Evolutionary conservation across 108 stramenopile genomes (phyloP).

Genomic region (Fistulifera pelliculosa): DNA sequence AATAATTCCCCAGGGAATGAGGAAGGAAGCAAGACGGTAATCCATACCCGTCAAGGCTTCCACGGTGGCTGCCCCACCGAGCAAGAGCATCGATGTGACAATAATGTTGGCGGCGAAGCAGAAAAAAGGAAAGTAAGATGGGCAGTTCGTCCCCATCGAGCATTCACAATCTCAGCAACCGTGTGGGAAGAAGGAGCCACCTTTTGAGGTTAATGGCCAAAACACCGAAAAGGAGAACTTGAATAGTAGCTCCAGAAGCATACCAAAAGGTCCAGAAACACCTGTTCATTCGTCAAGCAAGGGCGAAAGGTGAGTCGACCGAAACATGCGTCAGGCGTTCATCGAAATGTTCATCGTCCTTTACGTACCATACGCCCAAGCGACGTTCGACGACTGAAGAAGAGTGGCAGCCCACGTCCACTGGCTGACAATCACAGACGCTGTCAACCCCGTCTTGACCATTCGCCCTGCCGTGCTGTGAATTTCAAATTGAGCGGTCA

Average conservation of each 20-base stretch:
- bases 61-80: slow-evolving; percentile 88
- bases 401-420: slow-evolving; percentile 96
- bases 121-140: slow-evolving; percentile 90
- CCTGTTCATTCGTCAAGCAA: too few relatives aligned
- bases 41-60: slow-evolving; percentile 84
- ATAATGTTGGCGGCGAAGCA: slow-evolving; percentile 79
- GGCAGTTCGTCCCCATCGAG: slow-evolving; percentile 82
- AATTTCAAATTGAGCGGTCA: neutral
- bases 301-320: too few relatives aligned
- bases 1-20: slow-evolving; percentile 91
- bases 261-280: slow-evolving; percentile 92
- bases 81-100: slow-evolving; percentile 89
- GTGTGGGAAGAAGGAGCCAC: slow-evolving; percentile 87
- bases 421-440: slow-evolving; percentile 82
- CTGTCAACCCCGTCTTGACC: slow-evolving; percentile 88
- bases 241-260: slow-evolving; percentile 88
- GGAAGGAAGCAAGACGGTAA: slow-evolving; percentile 69
- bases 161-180: slow-evolving; percentile 86
- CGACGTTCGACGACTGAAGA: slow-evolving; percentile 90
- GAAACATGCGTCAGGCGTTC: too few relatives aligned
- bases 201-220: slow-evolving; percentile 86
- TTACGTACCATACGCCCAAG: slow-evolving; percentile 88
- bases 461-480: slow-evolving; percentile 87
- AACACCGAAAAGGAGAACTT: slow-evolving; percentile 89
- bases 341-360: too few relatives aligned